Evolutionary conservation across 352 stramenopile species (phyloP), one percentile per base, ranked within the genome.

Genomic region (Pythium folliculosum): DNA sequence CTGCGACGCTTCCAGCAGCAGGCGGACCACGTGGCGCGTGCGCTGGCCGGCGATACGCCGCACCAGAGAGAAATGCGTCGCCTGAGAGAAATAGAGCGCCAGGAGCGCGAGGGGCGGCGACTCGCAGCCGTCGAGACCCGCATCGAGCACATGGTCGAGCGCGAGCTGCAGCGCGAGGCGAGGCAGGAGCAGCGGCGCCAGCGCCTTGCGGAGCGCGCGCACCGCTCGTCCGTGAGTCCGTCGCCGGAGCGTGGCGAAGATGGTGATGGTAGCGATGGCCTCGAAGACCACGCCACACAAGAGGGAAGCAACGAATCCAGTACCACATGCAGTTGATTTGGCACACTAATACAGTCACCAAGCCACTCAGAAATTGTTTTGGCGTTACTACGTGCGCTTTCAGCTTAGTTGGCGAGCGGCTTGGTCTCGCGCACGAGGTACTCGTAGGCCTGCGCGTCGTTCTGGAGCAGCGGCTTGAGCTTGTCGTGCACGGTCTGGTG

Each of bases 401-500:
- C 10, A 50, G 25, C 23, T 37, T 61, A 72, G 55, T 80, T 64
- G 43, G 27, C 25, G 17, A 94, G 54, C 10, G 84, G 82, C 65
- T 82, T 77, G 32, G 88, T 96, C 73, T 96, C 88, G 19, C 76
- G 82, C 23, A 84, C 75, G 21, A 96, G 82, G 71, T 94, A 96
- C 50, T 73, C 81, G 59, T 86, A 89, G 55, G 84, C 78, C n/a
- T 89, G 60, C 0, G 73, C 50, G 49, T 92, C 78, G 17, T 80
- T 73, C 56, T 82, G 67, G 23, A 99, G 74, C 30, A 98, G 76
- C 22, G 96, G 94, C 67, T 88, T 77, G 50, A 99, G 79, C 70
- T 97, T 98, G 47, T 90, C 81, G 60, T 95, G 87, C 45, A 99
- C 95, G 47, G 92, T 75, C 44, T 88, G 71, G 73, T 99, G 97